These are phyloP conservation scores for Crithidia mellificae DNA, from an alignment of 208 protist genomes.

Conservation along the genomic window DNA sequence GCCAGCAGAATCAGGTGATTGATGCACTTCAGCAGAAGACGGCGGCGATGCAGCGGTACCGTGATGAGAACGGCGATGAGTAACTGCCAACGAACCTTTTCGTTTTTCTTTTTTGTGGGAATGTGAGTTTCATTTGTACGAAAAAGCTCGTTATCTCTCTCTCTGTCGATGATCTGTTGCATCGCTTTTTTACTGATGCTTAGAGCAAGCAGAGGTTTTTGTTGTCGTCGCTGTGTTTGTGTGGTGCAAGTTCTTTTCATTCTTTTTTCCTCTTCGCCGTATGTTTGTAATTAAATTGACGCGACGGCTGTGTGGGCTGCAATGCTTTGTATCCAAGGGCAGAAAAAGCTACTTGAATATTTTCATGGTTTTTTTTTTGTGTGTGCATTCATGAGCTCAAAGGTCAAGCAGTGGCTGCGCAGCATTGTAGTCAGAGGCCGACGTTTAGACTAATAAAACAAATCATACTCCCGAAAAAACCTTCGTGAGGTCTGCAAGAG, in stretches of 20 bases:
- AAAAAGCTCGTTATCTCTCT: neutral
- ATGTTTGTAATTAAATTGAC: neutral
- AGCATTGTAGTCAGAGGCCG: no score
- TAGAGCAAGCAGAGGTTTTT: no score
- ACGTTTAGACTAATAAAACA: no score
- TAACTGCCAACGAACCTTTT: slow-evolving; percentile 2
- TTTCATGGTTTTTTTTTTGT: neutral
- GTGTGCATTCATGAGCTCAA: neutral
- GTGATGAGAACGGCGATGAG: slow-evolving; percentile 23
- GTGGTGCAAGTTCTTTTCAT: no score
- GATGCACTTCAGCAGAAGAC: slow-evolving; percentile 71
- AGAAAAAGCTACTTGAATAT: neutral
- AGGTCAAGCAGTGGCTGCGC: no score
- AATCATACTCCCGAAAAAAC: no score
- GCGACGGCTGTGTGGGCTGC: neutral
- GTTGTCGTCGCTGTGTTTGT: no score
- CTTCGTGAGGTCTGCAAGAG: no score
- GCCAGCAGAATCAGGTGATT: slow-evolving; percentile 81
- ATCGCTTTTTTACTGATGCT: no score
- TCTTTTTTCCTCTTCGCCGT: no score
- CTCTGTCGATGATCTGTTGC: neutral
- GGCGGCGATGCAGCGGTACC: slow-evolving; percentile 56
- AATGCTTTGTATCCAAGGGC: neutral
- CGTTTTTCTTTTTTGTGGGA: neutral
- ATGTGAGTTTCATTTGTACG: neutral